These are phyloP conservation scores for Russula sp. DNA, from an alignment of 768 basidiomycete genomes.

Conservation along the genomic window DNA sequence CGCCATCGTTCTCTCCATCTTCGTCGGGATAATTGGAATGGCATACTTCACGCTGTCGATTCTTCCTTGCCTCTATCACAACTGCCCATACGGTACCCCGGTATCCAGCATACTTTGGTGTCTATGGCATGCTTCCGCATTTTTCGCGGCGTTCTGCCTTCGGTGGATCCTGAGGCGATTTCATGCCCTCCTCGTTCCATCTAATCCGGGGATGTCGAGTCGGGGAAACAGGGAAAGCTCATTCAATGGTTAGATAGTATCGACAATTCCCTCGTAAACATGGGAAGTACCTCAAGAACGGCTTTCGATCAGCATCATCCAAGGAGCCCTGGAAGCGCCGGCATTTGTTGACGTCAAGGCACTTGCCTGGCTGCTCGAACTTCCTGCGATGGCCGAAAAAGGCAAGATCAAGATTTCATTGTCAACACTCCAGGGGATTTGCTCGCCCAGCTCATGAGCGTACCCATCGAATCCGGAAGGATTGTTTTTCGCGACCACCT, in stretches of 20 bases:
- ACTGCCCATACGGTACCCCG: constrained; percentile 31
- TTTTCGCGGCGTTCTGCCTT: neutral
- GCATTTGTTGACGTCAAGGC: constrained; percentile 5
- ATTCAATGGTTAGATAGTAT: neutral
- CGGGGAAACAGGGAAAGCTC: constrained; percentile 1
- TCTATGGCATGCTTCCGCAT: constrained; percentile 6
- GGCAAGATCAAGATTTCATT: constrained; percentile 15
- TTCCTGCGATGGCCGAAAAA: constrained; percentile 10
- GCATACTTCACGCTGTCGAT: constrained; percentile 27
- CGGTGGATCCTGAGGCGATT: constrained; percentile 8
- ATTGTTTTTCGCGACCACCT: constrained; percentile 11
- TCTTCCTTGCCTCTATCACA: constrained; percentile 23
- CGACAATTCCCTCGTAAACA: constrained; percentile 1
- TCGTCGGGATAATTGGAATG: constrained; percentile 13
- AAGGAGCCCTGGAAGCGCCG: constrained; percentile 2
- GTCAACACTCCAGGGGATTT: constrained; percentile 1
- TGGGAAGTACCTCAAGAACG: neutral
- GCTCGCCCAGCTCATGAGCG: constrained; percentile 9
- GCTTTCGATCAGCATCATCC: constrained; percentile 7
- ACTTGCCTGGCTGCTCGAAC: constrained; percentile 12
- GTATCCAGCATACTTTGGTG: constrained; percentile 15
- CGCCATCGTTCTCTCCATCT: constrained; percentile 14
- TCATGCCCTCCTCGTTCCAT: constrained; percentile 16
- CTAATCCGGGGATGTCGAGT: constrained; percentile 7
- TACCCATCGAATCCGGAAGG: neutral